A percentile compares a stretch with the other conserved stretches of the same genome.
These are phyloP conservation scores for Nemania sp. DNA, from an alignment of 2,329 filamentous ascomycete species.

Conservation along the genomic window DNA sequence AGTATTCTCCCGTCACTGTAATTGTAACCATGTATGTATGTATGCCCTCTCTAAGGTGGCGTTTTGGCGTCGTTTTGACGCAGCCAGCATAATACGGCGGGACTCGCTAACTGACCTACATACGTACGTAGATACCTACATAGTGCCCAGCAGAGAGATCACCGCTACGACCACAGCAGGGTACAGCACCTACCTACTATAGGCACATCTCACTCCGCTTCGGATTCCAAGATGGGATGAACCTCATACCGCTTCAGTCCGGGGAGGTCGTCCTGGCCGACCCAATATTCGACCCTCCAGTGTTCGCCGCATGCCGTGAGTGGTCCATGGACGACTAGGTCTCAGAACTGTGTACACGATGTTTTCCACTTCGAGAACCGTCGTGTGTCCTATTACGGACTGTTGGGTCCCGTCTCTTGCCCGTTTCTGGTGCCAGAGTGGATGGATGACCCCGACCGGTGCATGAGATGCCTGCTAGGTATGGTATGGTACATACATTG, in stretches of 20 bases:
- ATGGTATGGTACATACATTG: too few relatives aligned
- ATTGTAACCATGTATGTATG: neutral
- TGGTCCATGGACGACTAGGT: slow-evolving; percentile 10
- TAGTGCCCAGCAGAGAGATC: too few relatives aligned
- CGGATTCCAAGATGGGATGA: slow-evolving; percentile 26
- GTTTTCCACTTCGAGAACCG: slow-evolving; percentile 25
- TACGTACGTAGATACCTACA: neutral
- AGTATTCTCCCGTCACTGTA: neutral
- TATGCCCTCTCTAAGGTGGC: slow-evolving; percentile 18
- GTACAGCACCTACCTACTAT: slow-evolving; percentile 22
- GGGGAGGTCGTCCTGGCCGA: slow-evolving; percentile 18
- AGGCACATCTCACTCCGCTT: slow-evolving; percentile 21
- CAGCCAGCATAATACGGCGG: slow-evolving; percentile 17
- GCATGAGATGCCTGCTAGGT: slow-evolving; percentile 25
- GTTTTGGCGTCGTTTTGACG: slow-evolving; percentile 25
- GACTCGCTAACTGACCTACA: slow-evolving; percentile 8
- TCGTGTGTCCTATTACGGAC: slow-evolving; percentile 29
- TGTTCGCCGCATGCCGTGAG: slow-evolving; percentile 30
- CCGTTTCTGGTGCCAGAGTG: slow-evolving; percentile 18
- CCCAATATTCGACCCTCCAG: slow-evolving; percentile 11
- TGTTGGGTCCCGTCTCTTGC: slow-evolving; percentile 12
- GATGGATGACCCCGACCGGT: slow-evolving; percentile 29
- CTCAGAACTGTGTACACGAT: too few relatives aligned
- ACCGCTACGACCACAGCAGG: neutral
- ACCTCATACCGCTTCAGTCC: slow-evolving; percentile 18